Percentiles rank a stretch among this genome's conserved stretches.
Conservation (phyloP, 2,329 filamentous ascomycete genomes). For the Acrodontium crateriforme region DNA sequence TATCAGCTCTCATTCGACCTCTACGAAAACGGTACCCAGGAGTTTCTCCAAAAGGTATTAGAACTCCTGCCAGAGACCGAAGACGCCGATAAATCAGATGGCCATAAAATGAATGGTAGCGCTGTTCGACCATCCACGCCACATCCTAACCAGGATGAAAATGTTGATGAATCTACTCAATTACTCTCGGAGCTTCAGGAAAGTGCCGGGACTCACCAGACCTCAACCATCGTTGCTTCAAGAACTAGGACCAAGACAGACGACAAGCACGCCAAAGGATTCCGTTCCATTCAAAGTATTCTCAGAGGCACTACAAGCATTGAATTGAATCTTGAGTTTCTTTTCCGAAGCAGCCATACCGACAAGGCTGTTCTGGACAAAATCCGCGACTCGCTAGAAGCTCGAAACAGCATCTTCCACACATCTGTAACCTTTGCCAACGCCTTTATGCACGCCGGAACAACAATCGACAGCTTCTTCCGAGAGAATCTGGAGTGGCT, state of each 20-base stretch:
- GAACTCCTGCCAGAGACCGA: constrained; percentile 53
- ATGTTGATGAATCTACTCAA: constrained; percentile 44
- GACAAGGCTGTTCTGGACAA: constrained; percentile 91
- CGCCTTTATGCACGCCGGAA: constrained; percentile 98
- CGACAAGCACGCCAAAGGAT: constrained; percentile 40
- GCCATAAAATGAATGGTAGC: constrained; percentile 25
- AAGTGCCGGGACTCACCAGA: constrained; percentile 38
- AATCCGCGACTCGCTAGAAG: constrained; percentile 87
- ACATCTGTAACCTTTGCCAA: constrained; percentile 95
- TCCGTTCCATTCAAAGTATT: constrained; percentile 44
- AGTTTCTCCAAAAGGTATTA: constrained; percentile 84
- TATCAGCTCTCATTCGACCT: constrained; percentile 98
- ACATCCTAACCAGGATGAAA: constrained; percentile 25
- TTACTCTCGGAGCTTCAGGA: constrained; percentile 42
- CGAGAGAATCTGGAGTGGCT: constrained; percentile 95
- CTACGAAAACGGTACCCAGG: constrained; percentile 96
- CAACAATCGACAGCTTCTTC: constrained; percentile 97
- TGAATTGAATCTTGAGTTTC: constrained; percentile 86
- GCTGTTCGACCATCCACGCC: constrained; percentile 20
- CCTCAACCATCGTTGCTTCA: constrained; percentile 36
- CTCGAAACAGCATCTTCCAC: constrained; percentile 96
- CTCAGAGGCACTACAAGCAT: constrained; percentile 88
- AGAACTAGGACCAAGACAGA: constrained; percentile 30
- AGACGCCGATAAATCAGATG: constrained; percentile 31
- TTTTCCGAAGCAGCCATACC: constrained; percentile 89